Base-by-base conservation (phyloP, 2,329 filamentous ascomycete species). In the Didymella pinodella region DNA sequence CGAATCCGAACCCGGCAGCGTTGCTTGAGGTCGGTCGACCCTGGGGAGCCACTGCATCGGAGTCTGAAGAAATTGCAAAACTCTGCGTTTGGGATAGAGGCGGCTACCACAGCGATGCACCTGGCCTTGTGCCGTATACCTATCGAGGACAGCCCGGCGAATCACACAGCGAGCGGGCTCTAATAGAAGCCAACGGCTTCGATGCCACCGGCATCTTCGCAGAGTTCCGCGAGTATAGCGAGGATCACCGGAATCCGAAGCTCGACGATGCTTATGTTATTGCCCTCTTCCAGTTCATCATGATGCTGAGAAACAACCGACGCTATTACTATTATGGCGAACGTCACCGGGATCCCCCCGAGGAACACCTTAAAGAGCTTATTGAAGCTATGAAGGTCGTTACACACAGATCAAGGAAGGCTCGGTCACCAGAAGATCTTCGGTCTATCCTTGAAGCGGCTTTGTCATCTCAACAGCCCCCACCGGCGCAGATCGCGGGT, bases 201-300 rank as follows among this genome's bases (percentile, higher is more conserved):
- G 16, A 16, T 25, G 36, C 10, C 28, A 36, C 18, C 18, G 53
- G 53, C 4, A n/a, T 49, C 16, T 43, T 55, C 16, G 11, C 31
- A 16, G 11, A 43, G 5, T 55, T 48, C 16, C n/a, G 36, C 45
- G 34, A 34, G 16, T 32, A 8, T 18, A n/a, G 28, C 3, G n/a
- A 14, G 1, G 6, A 11, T 4, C 40, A 20, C 11, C 40, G 11
- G 12, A 48, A 55, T 14, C 28, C 31, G 7, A 31, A 2, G n/a
- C 28, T 49, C 6, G 31, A 48, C n/a, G 38, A 55, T 12, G 14
- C 29, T 7, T 3, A 34, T 10, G n/a, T 49, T 16, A 16, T 44
- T 6, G 25, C 28, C 20, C 29, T 44, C 16, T 44, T 55, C 5
- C 53, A 48, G 18, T 55, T 55, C 53, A 55, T 55, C 2, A 41